These are phyloP conservation scores for Incumbomyces delicatus DNA, from an alignment of 2,329 filamentous ascomycete species.

Conservation along the genomic window DNA sequence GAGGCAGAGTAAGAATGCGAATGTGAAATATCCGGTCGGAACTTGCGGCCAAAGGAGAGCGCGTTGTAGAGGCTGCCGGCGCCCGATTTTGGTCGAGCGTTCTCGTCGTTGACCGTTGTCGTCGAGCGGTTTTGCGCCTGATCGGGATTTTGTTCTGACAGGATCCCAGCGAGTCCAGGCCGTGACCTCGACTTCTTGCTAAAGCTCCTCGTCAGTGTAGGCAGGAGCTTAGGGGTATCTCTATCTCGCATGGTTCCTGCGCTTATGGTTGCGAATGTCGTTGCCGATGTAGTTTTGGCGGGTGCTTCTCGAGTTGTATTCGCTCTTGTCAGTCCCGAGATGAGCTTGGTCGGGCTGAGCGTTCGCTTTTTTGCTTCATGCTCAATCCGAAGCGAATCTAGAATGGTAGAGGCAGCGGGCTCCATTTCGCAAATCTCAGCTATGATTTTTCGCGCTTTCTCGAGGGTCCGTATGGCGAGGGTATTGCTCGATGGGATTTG, in stretches of 20 bases:
- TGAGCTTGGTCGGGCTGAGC: constrained; percentile 19
- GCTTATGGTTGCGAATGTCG: neutral
- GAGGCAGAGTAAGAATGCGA: neutral
- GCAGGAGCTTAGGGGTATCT: constrained; percentile 17
- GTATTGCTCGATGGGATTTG: constrained; percentile 18
- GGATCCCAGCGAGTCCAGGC: constrained; percentile 16
- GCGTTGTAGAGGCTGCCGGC: constrained; percentile 13
- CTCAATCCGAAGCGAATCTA: constrained; percentile 20
- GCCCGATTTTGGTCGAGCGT: constrained; percentile 16
- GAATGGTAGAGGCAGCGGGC: constrained; percentile 43
- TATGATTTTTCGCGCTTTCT: constrained; percentile 86
- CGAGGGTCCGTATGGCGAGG: constrained; percentile 47
- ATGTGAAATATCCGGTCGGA: constrained; percentile 9
- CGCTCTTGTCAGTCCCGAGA: constrained; percentile 17
- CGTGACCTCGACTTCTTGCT: constrained; percentile 16
- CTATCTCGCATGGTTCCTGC: constrained; percentile 12
- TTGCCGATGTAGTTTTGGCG: constrained; percentile 11
- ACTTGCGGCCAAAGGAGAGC: constrained; percentile 13
- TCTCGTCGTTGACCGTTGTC: constrained; percentile 16
- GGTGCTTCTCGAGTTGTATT: constrained; percentile 18
- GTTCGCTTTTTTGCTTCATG: constrained; percentile 17
- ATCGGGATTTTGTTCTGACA: constrained; percentile 19
- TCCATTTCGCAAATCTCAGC: constrained; percentile 95
- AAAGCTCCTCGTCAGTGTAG: constrained; percentile 17
- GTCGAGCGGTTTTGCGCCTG: constrained; percentile 13